Base-by-base conservation (phyloP, 2,329 filamentous ascomycete genomes). In the Hawksworthiomyces lignivorus region DNA sequence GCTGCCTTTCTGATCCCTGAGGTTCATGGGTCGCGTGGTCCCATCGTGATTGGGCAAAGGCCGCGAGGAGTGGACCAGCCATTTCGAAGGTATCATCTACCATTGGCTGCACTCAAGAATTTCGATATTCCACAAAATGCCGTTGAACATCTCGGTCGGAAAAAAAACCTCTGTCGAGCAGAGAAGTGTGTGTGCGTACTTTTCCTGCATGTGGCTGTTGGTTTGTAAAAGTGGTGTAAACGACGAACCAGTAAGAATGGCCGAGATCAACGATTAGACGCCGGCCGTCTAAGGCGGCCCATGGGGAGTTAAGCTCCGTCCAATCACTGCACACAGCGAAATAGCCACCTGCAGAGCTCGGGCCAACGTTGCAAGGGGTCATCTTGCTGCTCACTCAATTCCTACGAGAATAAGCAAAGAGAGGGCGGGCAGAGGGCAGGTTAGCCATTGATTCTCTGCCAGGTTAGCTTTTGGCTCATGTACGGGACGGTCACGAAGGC, bases 21-120 rank as follows among this genome's bases (percentile, higher is more conserved):
- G 5, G 38, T 6, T 20, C 18, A 8, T 5, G 39, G 24, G n/a
- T 31, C 29, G 29, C 11, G 8, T 17, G 29, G 6, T 7, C 18
- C 3, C 14, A 7, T 26, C 15, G 9, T 36, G 39, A 41, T 35
- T 41, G 39, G 39, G 9, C 26, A 10, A 8, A 10, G 17, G 18
- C 5, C 24, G 22, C 18, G 17, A 22, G 39, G 26, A 9, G 39
- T 42, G 39, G 32, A 24, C 20, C 33, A 36, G 21, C 14, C 27
- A 27, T n/a, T 29, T 10, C 9, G 19, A 7, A 6, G 9, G 10
- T 26, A 11, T 33, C 19, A 10, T 10, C 21, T 17, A 12, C 17
- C 27, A 36, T 42, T 42, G 33, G 39, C 10, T 29, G 33, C 20
- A 14, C n/a, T n/a, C n/a, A n/a, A n/a, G n/a, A n/a, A n/a, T n/a